Base-by-base conservation (phyloP, 257 asterid species). In the Plantago major region DNA sequence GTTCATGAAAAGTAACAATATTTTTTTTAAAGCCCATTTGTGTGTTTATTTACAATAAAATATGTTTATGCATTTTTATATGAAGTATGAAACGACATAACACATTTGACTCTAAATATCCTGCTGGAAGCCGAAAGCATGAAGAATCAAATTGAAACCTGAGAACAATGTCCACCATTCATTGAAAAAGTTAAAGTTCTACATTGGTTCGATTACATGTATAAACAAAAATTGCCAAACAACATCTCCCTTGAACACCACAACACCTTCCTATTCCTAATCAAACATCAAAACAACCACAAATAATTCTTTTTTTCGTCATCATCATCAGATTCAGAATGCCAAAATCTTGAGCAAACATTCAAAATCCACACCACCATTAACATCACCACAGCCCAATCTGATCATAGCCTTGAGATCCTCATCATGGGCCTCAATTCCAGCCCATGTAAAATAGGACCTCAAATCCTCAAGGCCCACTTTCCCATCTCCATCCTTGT, bases 401-500 rank as follows among this genome's bases (percentile, higher is more conserved):
- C 60, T 68, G 10, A 92, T 81, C 99, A 92, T 92, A 13, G 96
- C 95, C 70, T 58, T 67, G n/a, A 92, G 75, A 58, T 89, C 99
- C 46, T 92, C 99, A 42, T 92, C 96, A 0, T 57, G 37, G 12
- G 81, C 88, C 44, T 72, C 77, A 47, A 92, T 76, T 11, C 99
- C 97, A 26, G 94, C 96, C 84, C 73, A 76, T 5, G 11, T 61
- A 28, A 89, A 62, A 57, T 86, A 92, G 10, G 62, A 63, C 81
- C 69, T 86, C 69, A 92, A 62, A 69, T 92, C 99, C 0, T 80
- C 84, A 22, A 58, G 66, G 54, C 96, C 96, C 1, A 92, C 95
- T 22, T 73, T 81, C 10, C 99, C 97, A 68, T 92, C 99, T 58
- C 97, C 97, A 68, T 92, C 97, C 40, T 71, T 88, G 47, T 92